These are phyloP conservation scores for Herpetospermum pedunculosum DNA, from an alignment of 306 rosid genomes.

Conservation along the genomic window DNA sequence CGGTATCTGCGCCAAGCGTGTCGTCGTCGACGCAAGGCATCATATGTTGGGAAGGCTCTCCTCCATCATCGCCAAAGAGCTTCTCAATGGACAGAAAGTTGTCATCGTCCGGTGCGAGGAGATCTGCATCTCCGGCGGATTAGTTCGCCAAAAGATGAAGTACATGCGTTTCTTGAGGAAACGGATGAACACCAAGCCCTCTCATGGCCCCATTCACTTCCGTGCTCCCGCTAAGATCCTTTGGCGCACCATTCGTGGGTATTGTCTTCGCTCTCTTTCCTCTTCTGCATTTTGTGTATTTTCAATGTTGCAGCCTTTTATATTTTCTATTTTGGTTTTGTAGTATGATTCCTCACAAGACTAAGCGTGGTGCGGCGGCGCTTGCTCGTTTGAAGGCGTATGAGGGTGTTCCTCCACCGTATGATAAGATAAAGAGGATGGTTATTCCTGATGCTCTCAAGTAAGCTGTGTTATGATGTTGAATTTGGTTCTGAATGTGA, in stretches of 20 bases:
- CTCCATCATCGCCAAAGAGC: conserved; percentile 52
- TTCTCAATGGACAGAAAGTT: conserved; percentile 57
- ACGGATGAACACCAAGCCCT: conserved; percentile 74
- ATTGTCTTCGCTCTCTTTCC: background rate
- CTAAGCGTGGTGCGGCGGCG: conserved; percentile 55
- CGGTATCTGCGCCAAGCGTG: conserved; percentile 56
- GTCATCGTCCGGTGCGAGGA: conserved; percentile 59
- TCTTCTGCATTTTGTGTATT: background rate
- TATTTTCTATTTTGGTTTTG: too few species aligned
- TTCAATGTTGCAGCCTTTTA: too few species aligned
- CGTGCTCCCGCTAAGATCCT: conserved; percentile 65
- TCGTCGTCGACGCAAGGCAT: conserved; percentile 63
- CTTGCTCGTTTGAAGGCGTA: conserved; percentile 49
- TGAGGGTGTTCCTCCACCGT: conserved; percentile 53
- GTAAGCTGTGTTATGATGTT: conserved; percentile 30
- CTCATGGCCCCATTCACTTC: conserved; percentile 72
- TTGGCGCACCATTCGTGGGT: conserved; percentile 84
- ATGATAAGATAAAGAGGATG: conserved; percentile 46
- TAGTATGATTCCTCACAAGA: conserved; percentile 56
- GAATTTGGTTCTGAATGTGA: background rate
- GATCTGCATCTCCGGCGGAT: conserved; percentile 55
- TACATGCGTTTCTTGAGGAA: conserved; percentile 60
- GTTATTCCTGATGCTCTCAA: conserved; percentile 56
- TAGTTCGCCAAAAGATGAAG: conserved; percentile 70
- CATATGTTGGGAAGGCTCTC: conserved; percentile 67